These are phyloP conservation scores for Boletus speciosus DNA, from an alignment of 768 basidiomycete genomes.

Conservation along the genomic window DNA sequence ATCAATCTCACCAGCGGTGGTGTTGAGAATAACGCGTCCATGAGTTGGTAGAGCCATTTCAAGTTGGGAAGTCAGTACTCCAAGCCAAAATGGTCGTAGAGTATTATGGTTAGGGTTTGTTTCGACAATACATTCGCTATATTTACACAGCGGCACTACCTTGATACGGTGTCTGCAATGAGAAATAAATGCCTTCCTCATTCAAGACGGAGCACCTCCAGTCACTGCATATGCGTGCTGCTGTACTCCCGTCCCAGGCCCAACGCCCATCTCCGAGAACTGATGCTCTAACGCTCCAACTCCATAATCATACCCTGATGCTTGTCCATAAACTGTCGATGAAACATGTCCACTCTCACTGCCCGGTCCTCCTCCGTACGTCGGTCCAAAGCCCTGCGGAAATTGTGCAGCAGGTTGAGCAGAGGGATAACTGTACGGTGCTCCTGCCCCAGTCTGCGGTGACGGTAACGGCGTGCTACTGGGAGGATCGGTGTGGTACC, in stretches of 20 bases:
- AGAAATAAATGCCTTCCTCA: not conserved
- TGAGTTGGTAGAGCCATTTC: slow-evolving; percentile 80
- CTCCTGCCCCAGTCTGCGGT: slow-evolving; percentile 5
- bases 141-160: not conserved
- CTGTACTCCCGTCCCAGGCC: slow-evolving; percentile 18
- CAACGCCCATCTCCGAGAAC: slow-evolving; percentile 31
- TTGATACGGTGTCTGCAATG: not conserved
- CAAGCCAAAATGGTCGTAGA: not conserved
- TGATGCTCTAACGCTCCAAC: slow-evolving; percentile 27
- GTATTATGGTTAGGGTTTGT: slow-evolving; percentile 23
- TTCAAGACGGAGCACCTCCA: slow-evolving; percentile 17
- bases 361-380: slow-evolving; percentile 20
- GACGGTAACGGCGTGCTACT: not conserved
- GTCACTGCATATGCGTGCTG: slow-evolving; percentile 22
- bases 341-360: slow-evolving; percentile 20
- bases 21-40: slow-evolving; percentile 84
- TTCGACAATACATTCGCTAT: not conserved
- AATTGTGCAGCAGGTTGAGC: slow-evolving; percentile 15
- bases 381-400: slow-evolving; percentile 9
- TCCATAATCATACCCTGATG: slow-evolving; percentile 21
- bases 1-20: slow-evolving; percentile 83
- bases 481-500: slow-evolving; percentile 17
- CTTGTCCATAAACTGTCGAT: slow-evolving; percentile 18
- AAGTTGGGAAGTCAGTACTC: not conserved
- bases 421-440: slow-evolving; percentile 18